phyloP scores from a whole-genome alignment of 768 basidiomycete species.

The Crepidotus variabilis region DNA sequence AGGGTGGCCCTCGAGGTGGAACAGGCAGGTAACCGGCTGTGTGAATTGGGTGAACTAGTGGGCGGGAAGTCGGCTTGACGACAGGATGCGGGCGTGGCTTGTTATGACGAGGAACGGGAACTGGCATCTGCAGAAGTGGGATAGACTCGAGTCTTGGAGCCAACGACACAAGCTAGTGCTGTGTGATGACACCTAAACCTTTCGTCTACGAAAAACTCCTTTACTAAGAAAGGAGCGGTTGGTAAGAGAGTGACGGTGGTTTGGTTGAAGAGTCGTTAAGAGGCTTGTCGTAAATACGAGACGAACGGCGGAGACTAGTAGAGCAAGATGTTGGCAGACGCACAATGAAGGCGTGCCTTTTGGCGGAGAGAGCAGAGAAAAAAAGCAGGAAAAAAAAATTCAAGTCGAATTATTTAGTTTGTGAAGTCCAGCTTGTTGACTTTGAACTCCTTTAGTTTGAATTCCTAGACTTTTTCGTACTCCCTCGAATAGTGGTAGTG shows the following conservation, averaged over 20 bases:
- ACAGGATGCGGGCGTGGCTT: constrained; percentile 62
- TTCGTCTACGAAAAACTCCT: constrained; percentile 41
- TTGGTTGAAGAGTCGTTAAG: constrained; percentile 79
- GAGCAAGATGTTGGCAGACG: constrained; percentile 57
- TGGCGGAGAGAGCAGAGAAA: constrained; percentile 33
- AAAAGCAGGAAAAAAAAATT: constrained; percentile 24
- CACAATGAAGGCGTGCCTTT: constrained; percentile 95
- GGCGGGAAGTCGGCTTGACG: constrained; percentile 53
- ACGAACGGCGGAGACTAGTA: constrained; percentile 31
- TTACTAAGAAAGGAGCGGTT: constrained; percentile 28
- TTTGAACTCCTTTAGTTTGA: constrained; percentile 1
- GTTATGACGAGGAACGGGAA: constrained; percentile 67
- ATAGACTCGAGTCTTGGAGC: constrained; percentile 37
- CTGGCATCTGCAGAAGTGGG: constrained; percentile 71
- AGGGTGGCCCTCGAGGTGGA: constrained; percentile 57
- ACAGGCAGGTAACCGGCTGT: constrained; percentile 56
- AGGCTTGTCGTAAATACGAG: constrained; percentile 20
- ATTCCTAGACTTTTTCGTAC: background rate
- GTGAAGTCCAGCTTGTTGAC: constrained; percentile 6
- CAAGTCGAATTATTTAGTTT: constrained; percentile 10
- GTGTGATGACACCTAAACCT: constrained; percentile 37
- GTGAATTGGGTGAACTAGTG: constrained; percentile 38
- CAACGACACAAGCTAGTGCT: constrained; percentile 34
- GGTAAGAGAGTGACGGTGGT: constrained; percentile 35
- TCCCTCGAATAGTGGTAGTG: constrained; percentile 15